Conservation (phyloP, 2,329 filamentous ascomycete genomes). For the Nigrospora osmanthi region DNA sequence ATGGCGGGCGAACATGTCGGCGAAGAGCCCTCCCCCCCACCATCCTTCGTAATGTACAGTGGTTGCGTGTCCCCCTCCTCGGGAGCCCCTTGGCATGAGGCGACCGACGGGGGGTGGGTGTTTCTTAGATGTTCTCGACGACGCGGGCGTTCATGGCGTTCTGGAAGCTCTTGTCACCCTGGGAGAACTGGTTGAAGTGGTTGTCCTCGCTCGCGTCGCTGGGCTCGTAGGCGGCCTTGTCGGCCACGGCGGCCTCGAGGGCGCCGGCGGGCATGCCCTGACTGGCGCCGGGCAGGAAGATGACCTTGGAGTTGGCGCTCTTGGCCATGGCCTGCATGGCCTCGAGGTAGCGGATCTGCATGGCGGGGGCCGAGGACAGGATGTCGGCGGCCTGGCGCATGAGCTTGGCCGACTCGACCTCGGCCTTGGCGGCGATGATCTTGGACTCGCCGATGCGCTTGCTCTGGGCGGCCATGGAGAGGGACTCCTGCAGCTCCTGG, state of each 20-base stretch:
- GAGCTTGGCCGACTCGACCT: constrained; percentile 93
- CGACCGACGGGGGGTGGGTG: background rate
- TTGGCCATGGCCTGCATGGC: constrained; percentile 99
- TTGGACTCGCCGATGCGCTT: constrained; percentile 98
- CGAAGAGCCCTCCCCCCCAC: background rate
- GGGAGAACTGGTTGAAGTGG: constrained; percentile 20
- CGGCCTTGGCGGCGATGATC: constrained; percentile 93
- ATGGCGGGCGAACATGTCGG: background rate
- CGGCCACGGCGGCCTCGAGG: constrained; percentile 35
- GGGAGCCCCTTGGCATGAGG: too few relatives aligned
- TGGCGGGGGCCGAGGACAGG: constrained; percentile 81
- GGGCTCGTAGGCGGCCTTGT: constrained; percentile 30
- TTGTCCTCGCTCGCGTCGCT: constrained; percentile 30
- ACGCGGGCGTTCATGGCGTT: constrained; percentile 74
- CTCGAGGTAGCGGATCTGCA: constrained; percentile 97
- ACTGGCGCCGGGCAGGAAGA: constrained; percentile 65
- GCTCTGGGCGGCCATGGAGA: constrained; percentile 97
- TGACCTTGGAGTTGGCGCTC: constrained; percentile 79
- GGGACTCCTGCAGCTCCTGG: constrained; percentile 87
- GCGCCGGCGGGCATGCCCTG: constrained; percentile 46
- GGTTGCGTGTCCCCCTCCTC: background rate
- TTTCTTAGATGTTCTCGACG: constrained; percentile 70
- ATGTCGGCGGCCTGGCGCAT: constrained; percentile 94
- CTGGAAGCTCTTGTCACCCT: constrained; percentile 58
- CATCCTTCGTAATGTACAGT: background rate